Conservation (phyloP, 164 flowering plant genomes). For the Liquidambar formosana region DNA sequence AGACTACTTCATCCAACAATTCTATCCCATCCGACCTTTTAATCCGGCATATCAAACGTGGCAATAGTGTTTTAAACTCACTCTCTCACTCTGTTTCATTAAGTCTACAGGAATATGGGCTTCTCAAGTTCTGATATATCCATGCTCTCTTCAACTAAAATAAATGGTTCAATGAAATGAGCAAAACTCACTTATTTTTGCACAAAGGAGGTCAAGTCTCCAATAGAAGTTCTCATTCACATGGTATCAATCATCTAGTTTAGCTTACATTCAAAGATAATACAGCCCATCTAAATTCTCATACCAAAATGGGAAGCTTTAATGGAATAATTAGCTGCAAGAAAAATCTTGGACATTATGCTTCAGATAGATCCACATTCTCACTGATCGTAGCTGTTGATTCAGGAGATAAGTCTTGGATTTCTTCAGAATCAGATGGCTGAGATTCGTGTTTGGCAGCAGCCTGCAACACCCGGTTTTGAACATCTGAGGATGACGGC, state of each 20-base stretch:
- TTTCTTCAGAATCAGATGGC: slow-evolving; percentile 62
- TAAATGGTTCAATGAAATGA: too few species aligned
- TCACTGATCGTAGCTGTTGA: slow-evolving; percentile 35
- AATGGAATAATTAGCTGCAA: slow-evolving; percentile 18
- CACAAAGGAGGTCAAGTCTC: too few species aligned
- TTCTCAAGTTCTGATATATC: too few species aligned
- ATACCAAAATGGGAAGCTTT: neutral
- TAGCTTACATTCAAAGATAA: neutral
- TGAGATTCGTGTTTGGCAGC: slow-evolving; percentile 96
- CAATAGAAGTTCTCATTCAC: too few species aligned
- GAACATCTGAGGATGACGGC: slow-evolving; percentile 81
- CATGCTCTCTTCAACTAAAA: too few species aligned
- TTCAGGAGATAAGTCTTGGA: slow-evolving; percentile 39
- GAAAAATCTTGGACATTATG: slow-evolving; percentile 24
- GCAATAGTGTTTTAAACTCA: too few species aligned
- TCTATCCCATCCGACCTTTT: too few species aligned
- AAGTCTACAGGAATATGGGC: too few species aligned
- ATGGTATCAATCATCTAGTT: neutral
- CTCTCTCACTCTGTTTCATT: too few species aligned
- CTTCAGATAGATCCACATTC: slow-evolving; percentile 60
- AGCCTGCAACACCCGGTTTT: slow-evolving; percentile 85
- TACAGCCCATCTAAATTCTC: neutral
- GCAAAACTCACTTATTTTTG: too few species aligned
- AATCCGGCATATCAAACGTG: too few species aligned
- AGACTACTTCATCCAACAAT: too few species aligned